Evolutionary conservation across 106 monocot genomes (phyloP), one percentile per base, ranked within the genome.

Genomic region (Alisma plantagoaquatica): DNA sequence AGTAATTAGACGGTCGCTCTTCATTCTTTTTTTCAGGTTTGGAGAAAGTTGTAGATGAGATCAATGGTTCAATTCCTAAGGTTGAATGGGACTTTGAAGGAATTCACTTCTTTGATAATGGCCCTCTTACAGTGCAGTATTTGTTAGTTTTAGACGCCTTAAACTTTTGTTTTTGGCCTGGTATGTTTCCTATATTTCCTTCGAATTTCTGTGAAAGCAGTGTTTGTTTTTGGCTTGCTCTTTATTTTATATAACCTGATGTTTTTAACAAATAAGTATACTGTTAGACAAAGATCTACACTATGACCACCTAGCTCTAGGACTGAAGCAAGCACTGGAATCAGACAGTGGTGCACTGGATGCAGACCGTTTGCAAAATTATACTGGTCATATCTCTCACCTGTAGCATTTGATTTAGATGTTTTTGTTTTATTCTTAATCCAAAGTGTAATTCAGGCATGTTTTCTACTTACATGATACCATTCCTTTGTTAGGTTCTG

Each of bases 121-220:
- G 96, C 4, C 89, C 89, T 9, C 81, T 98, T 59, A 98, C 96
- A 27, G 89, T 98, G 61, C 96, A 98, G 46, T 98, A 98, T 41
- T 57, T 98, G 12, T 69, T 98, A 45, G 96, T 98, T 53, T 28
- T 98, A 69, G 96, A 98, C 73, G 83, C 96, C 10, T 47, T 89
- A 10, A 98, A 98, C 66, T 98, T 98, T 54, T 98, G 96, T 43
- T 98, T 98, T 60, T 98, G 96, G 96, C 96, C 96, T 71, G 96
- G 96, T 89, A 65, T 43, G 9, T 25, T 16, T 11, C 18, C 17
- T 46, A n/a, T 31, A 22, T 2, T 31, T 29, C 12, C 15, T 7
- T 44, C 14, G n/a, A n/a, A n/a, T n/a, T n/a, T n/a, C n/a, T n/a
- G n/a, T n/a, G n/a, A n/a, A n/a, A n/a, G n/a, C n/a, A n/a, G n/a